Base-by-base conservation (phyloP, 2,329 filamentous ascomycete genomes). In the Neofusicoccum parvum region DNA sequence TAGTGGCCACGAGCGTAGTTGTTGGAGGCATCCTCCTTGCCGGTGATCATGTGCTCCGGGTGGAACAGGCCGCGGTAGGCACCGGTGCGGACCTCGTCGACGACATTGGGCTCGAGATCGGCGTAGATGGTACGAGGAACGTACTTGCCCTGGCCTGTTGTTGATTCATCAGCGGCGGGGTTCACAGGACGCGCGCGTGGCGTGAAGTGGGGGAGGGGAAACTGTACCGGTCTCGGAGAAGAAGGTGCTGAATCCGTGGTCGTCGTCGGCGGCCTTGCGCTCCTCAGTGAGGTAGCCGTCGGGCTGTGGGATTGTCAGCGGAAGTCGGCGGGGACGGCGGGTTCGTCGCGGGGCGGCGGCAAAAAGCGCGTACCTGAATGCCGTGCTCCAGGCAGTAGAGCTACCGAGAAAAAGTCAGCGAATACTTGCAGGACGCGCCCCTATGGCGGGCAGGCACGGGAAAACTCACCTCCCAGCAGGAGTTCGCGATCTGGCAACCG, bases 331-430 rank as follows among this genome's bases (percentile, higher is more conserved):
- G 32, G 43, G 20, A 51, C 14, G 20, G 53, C 17, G 20, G 37
- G 51, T 45, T 45, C 15, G 36, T 20, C 34, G 64, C 64, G 46
- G 62, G 53, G 62, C 23, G 23, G 48, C 37, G 62, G 62, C 39
- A 53, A 54, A 43, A 54, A 54, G 58, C 64, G 81, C 89, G 72
- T 89, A 97, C 94, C 91, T 97, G 92, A 76, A 99, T 99, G 78
- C 95, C 95, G 83, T 99, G 95, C 88, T 99, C 95, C 78, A 99
- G 92, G 85, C 95, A 99, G 89, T 99, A 99, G 70, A 99, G 92
- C 95, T 99, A 41, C 5, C 15, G 51, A 46, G 41, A 39, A 12
- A 60, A 23, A 23, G 56, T 60, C 56, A 60, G 56, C 32, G 56
- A 37, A 41, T 23, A 41, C 32, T 9, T 39, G 14, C 23, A 5